Conservation (phyloP, 805 yeast species). For the Tetrapisispora arboricola region DNA sequence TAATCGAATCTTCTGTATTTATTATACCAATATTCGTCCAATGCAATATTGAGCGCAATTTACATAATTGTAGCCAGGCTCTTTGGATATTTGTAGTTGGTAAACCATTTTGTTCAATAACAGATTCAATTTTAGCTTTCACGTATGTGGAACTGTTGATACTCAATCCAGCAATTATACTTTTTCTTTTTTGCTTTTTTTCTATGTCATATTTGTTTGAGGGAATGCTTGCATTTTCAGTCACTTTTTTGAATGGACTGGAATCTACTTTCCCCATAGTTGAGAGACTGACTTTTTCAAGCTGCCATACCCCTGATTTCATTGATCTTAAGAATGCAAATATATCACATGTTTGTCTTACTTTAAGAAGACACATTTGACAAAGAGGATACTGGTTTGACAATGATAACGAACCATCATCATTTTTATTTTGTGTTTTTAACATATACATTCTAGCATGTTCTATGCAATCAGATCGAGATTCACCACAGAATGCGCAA, state of each 20-base stretch:
- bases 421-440: conserved; percentile 34
- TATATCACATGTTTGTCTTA: conserved; percentile 75
- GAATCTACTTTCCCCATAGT: conserved; percentile 12
- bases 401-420: conserved; percentile 22
- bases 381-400: conserved; percentile 57
- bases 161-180: conserved; percentile 20
- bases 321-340: conserved; percentile 66
- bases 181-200: conserved; percentile 18
- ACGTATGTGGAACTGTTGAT: conserved; percentile 8
- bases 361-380: conserved; percentile 65
- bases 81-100: conserved; percentile 33
- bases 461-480: conserved; percentile 55
- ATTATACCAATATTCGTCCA: conserved; percentile 81
- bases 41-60: conserved; percentile 61
- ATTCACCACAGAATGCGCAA: conserved; percentile 81
- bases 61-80: conserved; percentile 55
- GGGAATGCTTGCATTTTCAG: conserved; percentile 5
- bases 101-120: conserved; percentile 14
- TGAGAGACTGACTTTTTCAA: conserved; percentile 32
- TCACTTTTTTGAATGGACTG: conserved; percentile 10
- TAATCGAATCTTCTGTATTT: conserved; percentile 37
- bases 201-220: conserved; percentile 16
- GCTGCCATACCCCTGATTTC: conserved; percentile 48
- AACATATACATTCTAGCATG: conserved; percentile 71
- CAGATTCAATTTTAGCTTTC: conserved; percentile 10